Conservation (phyloP, 1,139 yeast genomes). For the Sugiyamaella japonica region DNA sequence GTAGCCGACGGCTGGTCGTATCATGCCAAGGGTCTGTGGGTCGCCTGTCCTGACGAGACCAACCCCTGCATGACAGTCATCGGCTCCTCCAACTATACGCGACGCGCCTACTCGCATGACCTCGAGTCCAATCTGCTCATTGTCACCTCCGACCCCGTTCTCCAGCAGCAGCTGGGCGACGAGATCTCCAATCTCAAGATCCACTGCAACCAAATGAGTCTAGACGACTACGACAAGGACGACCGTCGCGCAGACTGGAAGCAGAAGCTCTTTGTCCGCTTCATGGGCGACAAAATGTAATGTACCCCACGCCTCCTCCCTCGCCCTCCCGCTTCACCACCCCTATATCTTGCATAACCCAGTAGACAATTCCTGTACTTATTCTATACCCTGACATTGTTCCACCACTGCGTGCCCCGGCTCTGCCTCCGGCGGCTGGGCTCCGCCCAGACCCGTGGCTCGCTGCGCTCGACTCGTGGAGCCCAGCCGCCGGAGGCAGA, state of each 20-base stretch:
- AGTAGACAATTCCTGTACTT: background rate
- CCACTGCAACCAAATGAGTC: constrained; percentile 52
- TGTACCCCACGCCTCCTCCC: background rate
- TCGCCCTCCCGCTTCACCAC: background rate
- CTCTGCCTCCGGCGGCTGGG: constrained; percentile 2
- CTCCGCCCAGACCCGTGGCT: background rate
- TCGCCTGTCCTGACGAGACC: constrained; percentile 52
- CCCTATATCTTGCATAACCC: background rate
- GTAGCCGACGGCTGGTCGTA: constrained; percentile 91
- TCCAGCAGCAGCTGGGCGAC: constrained; percentile 56
- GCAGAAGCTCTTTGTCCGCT: constrained; percentile 50
- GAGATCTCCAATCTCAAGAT: constrained; percentile 65
- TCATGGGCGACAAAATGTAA: constrained; percentile 58
- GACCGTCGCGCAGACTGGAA: constrained; percentile 64
- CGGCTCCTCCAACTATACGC: constrained; percentile 93
- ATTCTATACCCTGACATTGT: background rate
- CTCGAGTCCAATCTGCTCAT: constrained; percentile 83
- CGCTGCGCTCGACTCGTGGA: background rate
- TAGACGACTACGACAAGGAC: constrained; percentile 60
- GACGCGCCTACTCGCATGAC: constrained; percentile 84
- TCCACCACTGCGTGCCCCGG: background rate
- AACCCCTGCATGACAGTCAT: constrained; percentile 74
- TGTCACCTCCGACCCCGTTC: constrained; percentile 62
- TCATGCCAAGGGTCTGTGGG: constrained; percentile 98
- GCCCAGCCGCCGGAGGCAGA: no score